Base-by-base conservation (phyloP, 2,329 filamentous ascomycete species). In the Bipolaris gigantea region DNA sequence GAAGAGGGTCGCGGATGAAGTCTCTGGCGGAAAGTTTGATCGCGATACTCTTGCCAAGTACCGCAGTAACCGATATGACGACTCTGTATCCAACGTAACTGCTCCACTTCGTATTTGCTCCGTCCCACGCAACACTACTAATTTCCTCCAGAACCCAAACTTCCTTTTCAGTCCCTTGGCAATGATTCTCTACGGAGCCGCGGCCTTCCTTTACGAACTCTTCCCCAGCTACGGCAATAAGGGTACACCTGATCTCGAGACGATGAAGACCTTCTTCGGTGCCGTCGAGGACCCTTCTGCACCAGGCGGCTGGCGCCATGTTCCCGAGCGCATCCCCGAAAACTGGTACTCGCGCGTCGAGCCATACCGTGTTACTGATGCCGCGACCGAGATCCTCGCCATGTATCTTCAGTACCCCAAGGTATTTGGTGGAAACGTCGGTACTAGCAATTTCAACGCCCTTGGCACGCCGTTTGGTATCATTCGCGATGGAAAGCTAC, bases 141-240 rank as follows among this genome's bases (percentile, higher is more conserved):
- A 41, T 8, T 4, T 16, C 11, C 9, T 33, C 3, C 15, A 49
- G 50, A 49, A 53, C 11, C 60, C 65, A 2, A 75, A 77, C 54
- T 78, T 78, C 67, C 77, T 64, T 65, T 79, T 77, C 43, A 75
- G 75, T n/a, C 76, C 76, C 1, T 57, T 73, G 13, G 61, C 67
- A 10, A 60, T 78, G 4, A 65, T 79, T 5, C 67, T 77, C 15
- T 77, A 72, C 56, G 75, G 76, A 33, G 76, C 76, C 18, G 71
- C 77, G 2, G 73, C 71, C 38, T 79, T 79, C 69, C 56, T 79
- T 11, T 79, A 78, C 65, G 72, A 76, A 55, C 66, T 79, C 11
- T 75, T 76, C 61, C 75, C 77, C 5, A 46, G 71, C 53, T 66
- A 59, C 43, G 63, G 62, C 0, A 49, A 52, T 9, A 53, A 65